These are phyloP conservation scores for Smallanthus sonchifolius DNA, from an alignment of 129 eudicot genomes.

Conservation along the genomic window DNA sequence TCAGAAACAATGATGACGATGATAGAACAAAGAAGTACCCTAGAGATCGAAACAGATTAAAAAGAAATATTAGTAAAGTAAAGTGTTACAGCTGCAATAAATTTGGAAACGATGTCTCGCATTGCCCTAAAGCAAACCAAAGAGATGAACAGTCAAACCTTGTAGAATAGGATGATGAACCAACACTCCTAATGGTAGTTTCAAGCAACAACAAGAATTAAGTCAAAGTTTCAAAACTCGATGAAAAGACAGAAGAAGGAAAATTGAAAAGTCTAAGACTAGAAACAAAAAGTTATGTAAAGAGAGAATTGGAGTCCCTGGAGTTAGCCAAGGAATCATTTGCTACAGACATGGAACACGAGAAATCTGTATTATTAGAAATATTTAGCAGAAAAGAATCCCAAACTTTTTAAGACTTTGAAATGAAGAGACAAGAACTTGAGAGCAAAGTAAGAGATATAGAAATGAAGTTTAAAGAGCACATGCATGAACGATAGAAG, in stretches of 20 bases:
- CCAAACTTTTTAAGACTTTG: constrained; percentile 58
- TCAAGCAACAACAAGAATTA: too few relatives aligned
- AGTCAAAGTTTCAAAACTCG: too few relatives aligned
- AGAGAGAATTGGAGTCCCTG: constrained; percentile 66
- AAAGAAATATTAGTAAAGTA: too few relatives aligned
- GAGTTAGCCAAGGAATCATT: constrained; percentile 62
- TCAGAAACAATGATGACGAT: too few relatives aligned
- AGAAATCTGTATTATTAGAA: constrained; percentile 49
- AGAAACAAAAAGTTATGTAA: constrained; percentile 52
- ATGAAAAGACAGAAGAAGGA: background rate
- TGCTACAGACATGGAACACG: constrained; percentile 66
- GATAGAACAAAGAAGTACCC: too few relatives aligned
- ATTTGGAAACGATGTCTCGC: too few relatives aligned
- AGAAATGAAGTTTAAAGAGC: constrained; percentile 51
- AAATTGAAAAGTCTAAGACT: constrained; percentile 40
- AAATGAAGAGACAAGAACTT: constrained; percentile 57
- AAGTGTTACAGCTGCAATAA: too few relatives aligned
- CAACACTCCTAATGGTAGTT: too few relatives aligned
- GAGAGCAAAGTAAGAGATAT: constrained; percentile 48
- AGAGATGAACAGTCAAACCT: too few relatives aligned
- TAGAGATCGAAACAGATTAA: too few relatives aligned
- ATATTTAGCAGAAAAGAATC: constrained; percentile 46
- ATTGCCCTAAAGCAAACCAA: too few relatives aligned
- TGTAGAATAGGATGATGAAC: too few relatives aligned
- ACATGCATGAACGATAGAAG: constrained; percentile 43